Evolutionary conservation across 2,329 filamentous ascomycete genomes (phyloP), one percentile per base, ranked within the genome.

Genomic region (Trichophyton schoenleinii): DNA sequence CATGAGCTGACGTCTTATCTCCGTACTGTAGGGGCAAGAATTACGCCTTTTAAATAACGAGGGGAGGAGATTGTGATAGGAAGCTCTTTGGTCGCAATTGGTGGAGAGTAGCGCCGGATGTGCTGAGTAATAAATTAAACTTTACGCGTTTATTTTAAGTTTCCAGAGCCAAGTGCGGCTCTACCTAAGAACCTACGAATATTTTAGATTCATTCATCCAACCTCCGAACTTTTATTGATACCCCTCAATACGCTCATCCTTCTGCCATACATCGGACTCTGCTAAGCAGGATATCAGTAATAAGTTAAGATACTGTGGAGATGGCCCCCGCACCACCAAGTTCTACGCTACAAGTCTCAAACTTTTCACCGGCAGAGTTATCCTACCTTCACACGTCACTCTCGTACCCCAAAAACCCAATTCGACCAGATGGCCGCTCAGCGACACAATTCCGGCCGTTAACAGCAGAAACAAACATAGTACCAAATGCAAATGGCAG

Each of bases 361-460:
- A 86, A 90, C 68, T 87, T 97, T 74, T 96, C 91, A 60, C 92
- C 94, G 57, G 91, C 94, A 70, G 94, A 99, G 78, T 88, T 99
- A 70, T 91, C 91, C 68, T 99, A 96, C 78, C 85, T 97, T 59
- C 90, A 95, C 80, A 85, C 83, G 66, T 91, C 92, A 4, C 89
- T 99, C 70, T 86, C 91, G 63, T 77, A 77, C 49, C 91, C 91
- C 9, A 65, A 71, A 57, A 68, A 64, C 36, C 91, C 94, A 20
- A 87, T 97, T 72, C 91, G 94, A 25, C 89, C 92, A 22, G 94
- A 99, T 74, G 88, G 87, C 65, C 89, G 91, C 70, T 77, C 83
- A 18, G 79, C 90, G 20, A 88, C 85, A 38, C 89, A 96, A 74
- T 97, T 97, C 79, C 89, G 94, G 2, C 90, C 92, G 0, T 79